Evolutionary conservation across 2,329 filamentous ascomycete species (phyloP).

Genomic region (Monilinia vaccinii-corymbosi): DNA sequence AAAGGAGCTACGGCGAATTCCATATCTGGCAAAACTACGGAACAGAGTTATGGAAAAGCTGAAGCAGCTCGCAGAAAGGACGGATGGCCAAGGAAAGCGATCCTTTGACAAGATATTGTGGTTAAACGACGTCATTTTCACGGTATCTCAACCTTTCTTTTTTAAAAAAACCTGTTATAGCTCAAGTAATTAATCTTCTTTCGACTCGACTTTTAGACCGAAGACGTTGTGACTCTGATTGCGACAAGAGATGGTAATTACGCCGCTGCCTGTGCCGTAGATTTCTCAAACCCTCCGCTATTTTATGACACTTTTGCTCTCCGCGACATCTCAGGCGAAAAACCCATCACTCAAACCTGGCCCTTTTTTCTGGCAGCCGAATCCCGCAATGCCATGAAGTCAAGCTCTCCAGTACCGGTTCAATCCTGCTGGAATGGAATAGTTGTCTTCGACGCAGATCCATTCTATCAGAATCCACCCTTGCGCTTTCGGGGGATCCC

Average conservation of each 20-base stretch:
- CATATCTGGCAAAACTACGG: constrained; percentile 55
- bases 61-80: constrained; percentile 34
- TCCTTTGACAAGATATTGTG: constrained; percentile 49
- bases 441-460: constrained; percentile 42
- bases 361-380: constrained; percentile 45
- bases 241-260: constrained; percentile 49
- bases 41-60: constrained; percentile 56
- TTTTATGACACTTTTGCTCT: constrained; percentile 54
- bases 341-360: constrained; percentile 45
- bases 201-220: constrained; percentile 32
- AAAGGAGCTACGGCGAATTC: constrained; percentile 54
- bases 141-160: constrained; percentile 35
- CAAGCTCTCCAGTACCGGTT: constrained; percentile 41
- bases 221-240: constrained; percentile 47
- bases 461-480: constrained; percentile 37
- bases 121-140: constrained; percentile 55
- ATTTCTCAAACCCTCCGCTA: constrained; percentile 38
- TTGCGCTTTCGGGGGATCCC: constrained; percentile 55
- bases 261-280: constrained; percentile 52
- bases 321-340: constrained; percentile 42
- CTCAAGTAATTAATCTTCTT: not conserved
- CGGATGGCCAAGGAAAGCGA: constrained; percentile 18
- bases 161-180: not conserved
- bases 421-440: constrained; percentile 50
- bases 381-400: constrained; percentile 46